Conservation (phyloP, 441 rosid species). For the Populus hybrid region DNA sequence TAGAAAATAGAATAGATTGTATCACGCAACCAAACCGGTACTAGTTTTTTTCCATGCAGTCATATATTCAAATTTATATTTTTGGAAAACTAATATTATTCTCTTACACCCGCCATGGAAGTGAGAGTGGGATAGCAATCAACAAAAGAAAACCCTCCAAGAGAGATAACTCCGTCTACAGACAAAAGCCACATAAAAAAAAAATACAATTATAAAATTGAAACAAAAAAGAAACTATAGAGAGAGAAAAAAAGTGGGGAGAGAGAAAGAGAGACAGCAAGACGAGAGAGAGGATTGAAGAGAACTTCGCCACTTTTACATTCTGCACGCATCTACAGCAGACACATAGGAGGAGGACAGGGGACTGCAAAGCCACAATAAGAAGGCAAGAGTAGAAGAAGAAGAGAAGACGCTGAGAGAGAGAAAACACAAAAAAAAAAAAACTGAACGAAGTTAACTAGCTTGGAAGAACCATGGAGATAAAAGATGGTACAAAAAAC, state of each 20-base stretch:
- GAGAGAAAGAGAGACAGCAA: conserved; percentile 20
- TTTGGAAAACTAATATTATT: not conserved
- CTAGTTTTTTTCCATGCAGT: too few relatives aligned
- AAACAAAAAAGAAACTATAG: not conserved
- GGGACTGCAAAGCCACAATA: conserved; percentile 26
- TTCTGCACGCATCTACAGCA: conserved; percentile 68
- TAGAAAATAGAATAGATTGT: not conserved
- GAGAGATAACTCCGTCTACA: conserved; percentile 54
- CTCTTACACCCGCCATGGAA: not conserved
- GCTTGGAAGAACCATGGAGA: not conserved
- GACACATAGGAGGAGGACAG: conserved; percentile 30
- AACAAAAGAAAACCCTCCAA: conserved; percentile 27
- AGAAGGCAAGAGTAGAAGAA: conserved; percentile 14
- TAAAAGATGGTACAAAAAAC: conserved; percentile 20
- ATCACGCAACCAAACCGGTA: too few relatives aligned
- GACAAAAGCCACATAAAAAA: conserved; percentile 57
- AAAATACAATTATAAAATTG: not conserved
- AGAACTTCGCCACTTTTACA: conserved; percentile 43
- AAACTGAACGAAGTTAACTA: not conserved
- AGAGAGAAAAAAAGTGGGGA: not conserved
- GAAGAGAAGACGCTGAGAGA: not conserved
- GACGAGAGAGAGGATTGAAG: conserved; percentile 22
- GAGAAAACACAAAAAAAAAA: not conserved
- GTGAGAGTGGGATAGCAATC: not conserved
- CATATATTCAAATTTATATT: too few relatives aligned